Percentiles rank a stretch among this genome's conserved stretches.
Evolutionary conservation across 345 rosid genomes (phyloP).

Genomic region (Gynandropsis gynandra): DNA sequence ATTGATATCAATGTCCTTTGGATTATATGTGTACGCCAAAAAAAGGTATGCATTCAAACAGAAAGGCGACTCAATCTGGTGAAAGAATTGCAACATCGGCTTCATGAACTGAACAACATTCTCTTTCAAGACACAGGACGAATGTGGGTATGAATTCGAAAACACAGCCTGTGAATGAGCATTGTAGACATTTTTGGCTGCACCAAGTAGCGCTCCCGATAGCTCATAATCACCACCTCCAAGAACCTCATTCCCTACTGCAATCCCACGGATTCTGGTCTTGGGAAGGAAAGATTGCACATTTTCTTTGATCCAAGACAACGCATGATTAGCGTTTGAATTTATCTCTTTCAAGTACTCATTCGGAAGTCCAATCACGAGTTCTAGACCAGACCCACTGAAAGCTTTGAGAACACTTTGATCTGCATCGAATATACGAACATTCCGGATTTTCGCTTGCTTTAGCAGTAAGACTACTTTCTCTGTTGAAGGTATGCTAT

Average conservation of each 20-base stretch:
- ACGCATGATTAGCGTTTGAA: slow-evolving; percentile 59
- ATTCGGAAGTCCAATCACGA: slow-evolving; percentile 84
- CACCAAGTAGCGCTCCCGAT: slow-evolving; percentile 62
- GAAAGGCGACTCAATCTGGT: slow-evolving; percentile 82
- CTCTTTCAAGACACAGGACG: slow-evolving; percentile 68
- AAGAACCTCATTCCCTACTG: slow-evolving; percentile 87
- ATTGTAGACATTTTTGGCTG: slow-evolving; percentile 62
- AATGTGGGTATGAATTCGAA: slow-evolving; percentile 76
- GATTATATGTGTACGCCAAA: slow-evolving; percentile 65
- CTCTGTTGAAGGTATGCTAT: slow-evolving; percentile 89
- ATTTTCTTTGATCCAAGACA: slow-evolving; percentile 81
- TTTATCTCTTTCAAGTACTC: slow-evolving; percentile 62
- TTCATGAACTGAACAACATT: slow-evolving; percentile 72
- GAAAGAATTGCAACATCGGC: slow-evolving; percentile 71
- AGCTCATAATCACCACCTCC: slow-evolving; percentile 64
- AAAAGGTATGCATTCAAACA: slow-evolving; percentile 95
- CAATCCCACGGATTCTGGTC: slow-evolving; percentile 78
- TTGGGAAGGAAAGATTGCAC: slow-evolving; percentile 70
- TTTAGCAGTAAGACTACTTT: slow-evolving; percentile 70
- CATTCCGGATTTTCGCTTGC: slow-evolving; percentile 76
- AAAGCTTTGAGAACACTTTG: slow-evolving; percentile 81
- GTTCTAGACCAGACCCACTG: slow-evolving; percentile 76
- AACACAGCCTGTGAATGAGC: slow-evolving; percentile 98
- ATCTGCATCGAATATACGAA: slow-evolving; percentile 82
- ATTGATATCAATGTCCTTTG: slow-evolving; percentile 75